Evolutionary conservation across 2,329 filamentous ascomycete species (phyloP), one percentile per base, ranked within the genome.

Genomic region (Phoma sp.): DNA sequence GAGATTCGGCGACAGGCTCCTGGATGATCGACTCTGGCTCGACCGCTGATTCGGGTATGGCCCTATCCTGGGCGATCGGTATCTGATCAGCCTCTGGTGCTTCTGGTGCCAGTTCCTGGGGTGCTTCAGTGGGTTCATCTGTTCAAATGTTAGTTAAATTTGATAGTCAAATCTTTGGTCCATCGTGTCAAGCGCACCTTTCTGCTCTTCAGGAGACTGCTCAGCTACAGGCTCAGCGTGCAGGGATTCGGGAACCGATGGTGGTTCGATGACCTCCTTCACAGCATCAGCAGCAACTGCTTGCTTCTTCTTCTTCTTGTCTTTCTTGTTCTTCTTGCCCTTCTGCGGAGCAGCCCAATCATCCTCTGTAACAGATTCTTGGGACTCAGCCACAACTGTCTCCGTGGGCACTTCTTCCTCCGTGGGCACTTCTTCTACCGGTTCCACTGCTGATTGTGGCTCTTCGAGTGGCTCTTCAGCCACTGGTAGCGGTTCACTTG

Each of bases 231-330:
- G n/a, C 20, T 47, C 50, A 21, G 12, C 7, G 17, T 42, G 23
- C 23, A 33, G 14, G 11, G 18, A 12, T 48, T 38, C 48, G 3
- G 40, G 20, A 17, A 15, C 10, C 9, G 20, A 12, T n/a, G 28
- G 2, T 29, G 33, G 15, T 10, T 49, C 39, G 6, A 15, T n/a
- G 10, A 34, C 38, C 17, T 38, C 43, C 6, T 15, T 26, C 17
- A 32, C 43, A 18, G 32, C 15, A 18, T 25, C 42, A 10, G 51
- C 12, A 23, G 38, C 18, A 17, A n/a, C 17, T 11, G 21, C 25
- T 25, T 45, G 51, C 39, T 49, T 54, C 39, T 53, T 53, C n/a
- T 54, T 53, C 32, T 53, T 53, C 37, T 53, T 53, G 37, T 47
- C 43, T 15, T 53, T 54, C 28, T 49, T 53, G 25, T 9, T n/a